Base-by-base conservation (phyloP, 2,329 filamentous ascomycete genomes). In the Incumbomyces lentus region DNA sequence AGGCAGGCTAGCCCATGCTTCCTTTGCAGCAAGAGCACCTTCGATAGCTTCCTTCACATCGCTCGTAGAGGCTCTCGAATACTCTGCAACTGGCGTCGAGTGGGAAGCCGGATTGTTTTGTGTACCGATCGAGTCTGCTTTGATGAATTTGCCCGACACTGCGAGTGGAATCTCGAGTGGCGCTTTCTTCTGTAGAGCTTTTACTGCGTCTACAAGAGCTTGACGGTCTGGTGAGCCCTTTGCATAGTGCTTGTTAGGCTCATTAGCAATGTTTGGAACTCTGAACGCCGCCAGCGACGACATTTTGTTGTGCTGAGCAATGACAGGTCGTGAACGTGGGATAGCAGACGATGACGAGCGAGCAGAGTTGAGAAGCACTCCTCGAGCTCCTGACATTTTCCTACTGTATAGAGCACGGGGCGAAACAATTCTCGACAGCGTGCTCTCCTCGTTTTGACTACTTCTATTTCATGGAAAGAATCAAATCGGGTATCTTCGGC, bases 161-260 rank as follows among this genome's bases (percentile, higher is more conserved):
- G 92, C 79, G 47, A 95, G 72, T 22, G 92, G 90, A 4, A 96
- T 80, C 49, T 88, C 76, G 40, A 94, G 62, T 4, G 88, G 80
- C 6, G 78, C 74, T 62, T 76, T 77, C 58, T 78, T 76, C 65
- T 84, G 80, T 55, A 87, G 71, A 32, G 71, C 70, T 57, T 84
- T 77, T 19, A 95, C 67, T 14, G 89, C 86, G 40, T 82, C 78
- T 40, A 79, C 77, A 42, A 98, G 76, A 54, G 80, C 82, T 58
- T 82, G 76, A 51, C 90, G 78, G 62, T 95, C 85, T 18, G 79
- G 67, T 1, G 89, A 92, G 50, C 82, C 86, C 65, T 92, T 92
- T 53, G 75, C 74, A 64, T 95, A 98, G 67, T 90, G 84, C 71
- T 93, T 84, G 64, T 95, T 98, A n/a, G 87, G 87, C 71, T 98